Base-by-base conservation (phyloP, 768 basidiomycete genomes). In the Leccinum variicolor region DNA sequence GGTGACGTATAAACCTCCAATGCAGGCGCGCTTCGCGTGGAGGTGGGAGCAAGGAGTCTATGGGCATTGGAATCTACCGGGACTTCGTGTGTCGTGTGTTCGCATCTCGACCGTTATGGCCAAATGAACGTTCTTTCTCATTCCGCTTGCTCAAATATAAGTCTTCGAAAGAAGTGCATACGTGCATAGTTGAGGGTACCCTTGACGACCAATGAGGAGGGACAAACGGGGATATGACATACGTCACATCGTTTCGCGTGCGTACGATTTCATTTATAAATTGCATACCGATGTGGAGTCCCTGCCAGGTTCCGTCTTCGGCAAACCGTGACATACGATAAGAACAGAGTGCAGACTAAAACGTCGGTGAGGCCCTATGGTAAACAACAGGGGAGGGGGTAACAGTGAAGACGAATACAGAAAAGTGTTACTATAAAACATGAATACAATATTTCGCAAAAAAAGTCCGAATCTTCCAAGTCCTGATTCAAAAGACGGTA, bases 291-390 rank as follows among this genome's bases (percentile, higher is more conserved):
- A 41, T 49, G 23, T 25, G 17, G 33, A 45, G 28, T 36, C 19
- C 47, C 49, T 53, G 31, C 19, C 6, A 28, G 34, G 55, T 47
- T 8, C 6, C 39, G 48, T 55, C 47, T 19, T 15, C 14, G 34
- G 54, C 57, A 41, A 65, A 63, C 54, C 23, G 23, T 36, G 46
- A 53, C 47, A 34, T 34, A 34, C 6, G 13, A 33, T 33, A 33
- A 52, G 33, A 46, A 17, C 33, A 19, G 13, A 25, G 19, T 43
- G n/a, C 11, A 43, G 41, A 43, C 41, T 43, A 19, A 19, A 33
- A 50, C 33, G 25, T 26, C 31, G 17, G 46, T 47, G 15, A 54
- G 9, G 21, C 17, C 15, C 17, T 39, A 39, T 39, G 11, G 11
- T 43, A 19, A 43, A 43, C 19, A 19, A 11, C 14, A 15, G 33